A percentile compares a stretch with the other conserved stretches of the same genome.
phyloP scores from a whole-genome alignment of 345 rosid genomes.

The Balakata baccata region DNA sequence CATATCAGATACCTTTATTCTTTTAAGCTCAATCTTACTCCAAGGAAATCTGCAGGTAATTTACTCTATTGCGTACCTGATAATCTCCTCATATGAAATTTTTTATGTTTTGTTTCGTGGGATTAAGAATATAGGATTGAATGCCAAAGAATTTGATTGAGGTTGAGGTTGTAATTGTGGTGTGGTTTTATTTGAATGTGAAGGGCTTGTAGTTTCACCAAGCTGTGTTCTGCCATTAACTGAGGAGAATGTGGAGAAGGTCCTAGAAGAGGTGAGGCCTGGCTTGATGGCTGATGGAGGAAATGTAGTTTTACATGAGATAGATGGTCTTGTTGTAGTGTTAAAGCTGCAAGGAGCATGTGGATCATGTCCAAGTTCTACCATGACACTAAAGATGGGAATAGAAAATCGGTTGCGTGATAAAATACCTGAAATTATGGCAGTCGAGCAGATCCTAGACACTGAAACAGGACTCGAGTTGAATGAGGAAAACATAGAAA shows the following conservation, averaged over 20 bases:
- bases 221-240: conserved; percentile 69
- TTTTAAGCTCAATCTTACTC: conserved; percentile 21
- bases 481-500: conserved; percentile 69
- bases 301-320: conserved; percentile 87
- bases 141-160: background rate
- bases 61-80: background rate
- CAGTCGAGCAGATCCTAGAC: conserved; percentile 82
- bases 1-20: conserved; percentile 23
- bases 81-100: no score
- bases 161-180: conserved; percentile 12
- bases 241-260: conserved; percentile 89
- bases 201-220: conserved; percentile 56
- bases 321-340: conserved; percentile 91
- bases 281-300: conserved; percentile 94
- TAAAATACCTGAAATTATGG: conserved; percentile 86
- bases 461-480: conserved; percentile 77
- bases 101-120: no score
- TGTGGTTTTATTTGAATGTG: conserved; percentile 6
- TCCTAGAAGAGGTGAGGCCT: conserved; percentile 81
- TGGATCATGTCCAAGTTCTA: conserved; percentile 95
- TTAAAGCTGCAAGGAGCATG: conserved; percentile 92
- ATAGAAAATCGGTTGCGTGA: conserved; percentile 83
- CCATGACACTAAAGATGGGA: conserved; percentile 93
- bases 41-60: conserved; percentile 41
- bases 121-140: no score